Conservation (phyloP, 805 yeast species). For the Aciculoconidium aculeatum region DNA sequence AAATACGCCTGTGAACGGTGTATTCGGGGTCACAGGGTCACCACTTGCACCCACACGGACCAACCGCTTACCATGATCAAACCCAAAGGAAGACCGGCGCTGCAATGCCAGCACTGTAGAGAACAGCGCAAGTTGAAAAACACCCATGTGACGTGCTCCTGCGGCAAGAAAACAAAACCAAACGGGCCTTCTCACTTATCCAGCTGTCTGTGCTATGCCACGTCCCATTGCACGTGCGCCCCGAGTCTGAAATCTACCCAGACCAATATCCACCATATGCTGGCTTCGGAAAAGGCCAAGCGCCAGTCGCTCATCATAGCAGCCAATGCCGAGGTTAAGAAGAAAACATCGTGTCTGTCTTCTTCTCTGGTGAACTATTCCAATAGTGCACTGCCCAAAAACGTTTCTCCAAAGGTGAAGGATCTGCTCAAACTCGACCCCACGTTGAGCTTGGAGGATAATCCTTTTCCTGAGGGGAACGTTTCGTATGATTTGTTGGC, state of each 20-base stretch:
- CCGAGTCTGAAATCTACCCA: constrained; percentile 1
- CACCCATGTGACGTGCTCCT: constrained; percentile 63
- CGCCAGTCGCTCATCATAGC: constrained; percentile 14
- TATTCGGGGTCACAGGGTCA: constrained; percentile 93
- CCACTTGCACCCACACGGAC: constrained; percentile 88
- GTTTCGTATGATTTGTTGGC: too few species aligned
- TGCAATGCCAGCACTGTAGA: constrained; percentile 85
- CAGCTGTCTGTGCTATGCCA: constrained; percentile 34
- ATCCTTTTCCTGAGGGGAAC: too few species aligned
- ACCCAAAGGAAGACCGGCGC: constrained; percentile 93
- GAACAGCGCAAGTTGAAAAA: constrained; percentile 64
- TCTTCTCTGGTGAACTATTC: too few species aligned
- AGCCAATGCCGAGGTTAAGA: constrained; percentile 10
- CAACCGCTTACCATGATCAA: constrained; percentile 89
- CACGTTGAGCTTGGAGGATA: too few species aligned
- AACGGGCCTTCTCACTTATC: constrained; percentile 29
- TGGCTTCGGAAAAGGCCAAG: constrained; percentile 11
- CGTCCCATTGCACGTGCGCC: constrained; percentile 35
- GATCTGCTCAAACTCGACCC: too few species aligned
- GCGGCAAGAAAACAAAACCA: constrained; percentile 50
- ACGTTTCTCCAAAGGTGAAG: too few species aligned
- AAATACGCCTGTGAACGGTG: constrained; percentile 96
- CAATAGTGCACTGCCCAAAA: too few species aligned
- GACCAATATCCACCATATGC: constrained; percentile 9
- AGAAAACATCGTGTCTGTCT: constrained; percentile 4